Conservation (phyloP, 768 basidiomycete species). For the Tricholoma bakamatsutake region DNA sequence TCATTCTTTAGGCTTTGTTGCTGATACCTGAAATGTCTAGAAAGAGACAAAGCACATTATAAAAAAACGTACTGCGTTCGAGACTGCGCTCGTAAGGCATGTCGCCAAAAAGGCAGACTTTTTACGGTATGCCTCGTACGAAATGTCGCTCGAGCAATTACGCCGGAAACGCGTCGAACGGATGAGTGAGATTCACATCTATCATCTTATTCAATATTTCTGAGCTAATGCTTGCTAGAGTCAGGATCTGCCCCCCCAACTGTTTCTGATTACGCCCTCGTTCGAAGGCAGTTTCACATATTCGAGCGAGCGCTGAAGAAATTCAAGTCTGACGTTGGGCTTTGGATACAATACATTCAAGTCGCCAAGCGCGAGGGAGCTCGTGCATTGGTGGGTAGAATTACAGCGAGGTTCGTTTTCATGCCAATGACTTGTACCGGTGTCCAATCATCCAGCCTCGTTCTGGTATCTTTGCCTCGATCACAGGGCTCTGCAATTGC, state of each 20-base stretch:
- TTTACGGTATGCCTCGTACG: slow-evolving; percentile 86
- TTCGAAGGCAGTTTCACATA: slow-evolving; percentile 80
- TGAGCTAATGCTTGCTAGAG: slow-evolving; percentile 24
- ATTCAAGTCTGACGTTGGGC: slow-evolving; percentile 81
- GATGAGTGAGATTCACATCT: slow-evolving; percentile 43
- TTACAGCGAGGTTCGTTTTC: slow-evolving; percentile 65
- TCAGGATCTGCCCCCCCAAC: slow-evolving; percentile 46
- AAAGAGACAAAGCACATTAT: slow-evolving; percentile 81
- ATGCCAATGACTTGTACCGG: background rate
- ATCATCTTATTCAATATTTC: background rate
- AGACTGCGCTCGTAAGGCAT: slow-evolving; percentile 77
- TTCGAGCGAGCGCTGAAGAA: slow-evolving; percentile 86
- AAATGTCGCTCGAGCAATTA: slow-evolving; percentile 82
- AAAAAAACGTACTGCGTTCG: slow-evolving; percentile 77
- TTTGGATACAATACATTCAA: slow-evolving; percentile 88
- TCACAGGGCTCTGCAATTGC: slow-evolving; percentile 76
- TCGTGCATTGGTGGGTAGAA: slow-evolving; percentile 69
- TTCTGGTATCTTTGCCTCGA: slow-evolving; percentile 7
- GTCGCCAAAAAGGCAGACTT: slow-evolving; percentile 85
- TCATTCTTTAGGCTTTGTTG: background rate
- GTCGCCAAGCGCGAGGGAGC: slow-evolving; percentile 80
- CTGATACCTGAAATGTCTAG: slow-evolving; percentile 30
- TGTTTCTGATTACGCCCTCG: slow-evolving; percentile 80
- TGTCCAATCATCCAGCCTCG: slow-evolving; percentile 1
- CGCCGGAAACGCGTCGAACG: slow-evolving; percentile 69